Evolutionary conservation across 2,329 filamentous ascomycete genomes (phyloP).

Genomic region (Penicillium polonicum): DNA sequence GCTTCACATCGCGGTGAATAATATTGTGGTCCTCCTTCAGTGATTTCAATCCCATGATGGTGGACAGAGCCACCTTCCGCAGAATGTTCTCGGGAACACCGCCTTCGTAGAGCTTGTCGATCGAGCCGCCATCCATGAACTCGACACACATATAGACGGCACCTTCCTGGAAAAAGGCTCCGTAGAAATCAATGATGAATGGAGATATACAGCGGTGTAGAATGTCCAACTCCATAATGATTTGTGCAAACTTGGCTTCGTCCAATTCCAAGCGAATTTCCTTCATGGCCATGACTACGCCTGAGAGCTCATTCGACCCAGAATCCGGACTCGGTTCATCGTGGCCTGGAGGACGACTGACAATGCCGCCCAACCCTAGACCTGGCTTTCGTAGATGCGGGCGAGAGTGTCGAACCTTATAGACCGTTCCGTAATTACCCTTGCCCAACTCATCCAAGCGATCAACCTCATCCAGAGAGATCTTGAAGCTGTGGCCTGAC

Average conservation of each 20-base stretch:
- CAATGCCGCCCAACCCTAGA: constrained; percentile 60
- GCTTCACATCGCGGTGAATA: constrained; percentile 97
- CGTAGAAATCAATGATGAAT: constrained; percentile 98
- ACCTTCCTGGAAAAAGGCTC: constrained; percentile 97
- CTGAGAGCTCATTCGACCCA: constrained; percentile 43
- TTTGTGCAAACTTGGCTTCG: constrained; percentile 93
- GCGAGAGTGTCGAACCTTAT: constrained; percentile 87
- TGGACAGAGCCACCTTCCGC: constrained; percentile 85
- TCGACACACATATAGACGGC: constrained; percentile 99
- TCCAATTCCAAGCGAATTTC: constrained; percentile 94
- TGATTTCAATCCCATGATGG: constrained; percentile 85
- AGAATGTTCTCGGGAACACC: constrained; percentile 87
- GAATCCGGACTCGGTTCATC: constrained; percentile 19
- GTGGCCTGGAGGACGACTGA: constrained; percentile 39
- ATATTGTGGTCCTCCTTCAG: constrained; percentile 99
- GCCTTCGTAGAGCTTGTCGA: constrained; percentile 90
- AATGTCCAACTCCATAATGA: constrained; percentile 96
- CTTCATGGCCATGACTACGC: constrained; percentile 97
- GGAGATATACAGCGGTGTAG: constrained; percentile 92
- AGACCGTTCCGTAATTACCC: constrained; percentile 97
- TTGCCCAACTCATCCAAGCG: constrained; percentile 92
- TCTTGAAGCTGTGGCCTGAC: constrained; percentile 83
- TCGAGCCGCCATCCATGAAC: constrained; percentile 97
- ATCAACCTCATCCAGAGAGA: constrained; percentile 93
- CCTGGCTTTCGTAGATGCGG: constrained; percentile 61